These are phyloP conservation scores for Aspergillus hancockii DNA, from an alignment of 495 filamentous ascomycete species.

Conservation along the genomic window DNA sequence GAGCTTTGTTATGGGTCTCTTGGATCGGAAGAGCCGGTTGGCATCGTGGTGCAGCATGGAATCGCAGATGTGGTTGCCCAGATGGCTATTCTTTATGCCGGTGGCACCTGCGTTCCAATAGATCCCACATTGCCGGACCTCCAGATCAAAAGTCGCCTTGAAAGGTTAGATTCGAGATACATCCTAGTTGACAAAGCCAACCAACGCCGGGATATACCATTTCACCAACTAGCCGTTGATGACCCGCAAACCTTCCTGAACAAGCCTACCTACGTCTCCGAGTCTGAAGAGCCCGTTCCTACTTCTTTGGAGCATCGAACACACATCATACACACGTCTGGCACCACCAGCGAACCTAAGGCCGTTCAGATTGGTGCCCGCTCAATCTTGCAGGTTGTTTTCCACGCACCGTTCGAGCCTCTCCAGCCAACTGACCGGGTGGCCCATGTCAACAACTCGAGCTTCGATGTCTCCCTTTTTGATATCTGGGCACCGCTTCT, in stretches of 20 bases:
- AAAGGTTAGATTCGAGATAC: slow-evolving; percentile 6
- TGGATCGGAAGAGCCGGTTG: slow-evolving; percentile 15
- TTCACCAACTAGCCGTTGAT: not conserved
- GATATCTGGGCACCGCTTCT: slow-evolving; percentile 29
- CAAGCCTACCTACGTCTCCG: not conserved
- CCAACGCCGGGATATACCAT: slow-evolving; percentile 6
- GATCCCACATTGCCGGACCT: slow-evolving; percentile 22
- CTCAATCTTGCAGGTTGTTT: slow-evolving; percentile 22
- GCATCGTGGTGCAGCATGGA: slow-evolving; percentile 23
- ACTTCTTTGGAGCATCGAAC: not conserved
- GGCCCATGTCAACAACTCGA: slow-evolving; percentile 26
- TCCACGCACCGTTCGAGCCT: slow-evolving; percentile 18
- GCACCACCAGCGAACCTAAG: slow-evolving; percentile 25
- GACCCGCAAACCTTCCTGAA: not conserved
- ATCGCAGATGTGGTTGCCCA: slow-evolving; percentile 20
- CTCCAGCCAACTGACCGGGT: slow-evolving; percentile 13
- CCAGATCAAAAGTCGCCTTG: slow-evolving; percentile 13
- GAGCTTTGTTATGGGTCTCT: slow-evolving; percentile 5
- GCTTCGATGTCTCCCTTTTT: slow-evolving; percentile 29
- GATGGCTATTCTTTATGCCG: slow-evolving; percentile 24
- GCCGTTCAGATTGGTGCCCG: slow-evolving; percentile 26
- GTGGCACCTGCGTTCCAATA: slow-evolving; percentile 24
- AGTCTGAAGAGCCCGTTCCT: not conserved
- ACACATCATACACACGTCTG: slow-evolving; percentile 30
- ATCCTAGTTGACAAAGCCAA: slow-evolving; percentile 16